Conservation (phyloP, 148 eudicot genomes). For the Vaccinium myrtillus region DNA sequence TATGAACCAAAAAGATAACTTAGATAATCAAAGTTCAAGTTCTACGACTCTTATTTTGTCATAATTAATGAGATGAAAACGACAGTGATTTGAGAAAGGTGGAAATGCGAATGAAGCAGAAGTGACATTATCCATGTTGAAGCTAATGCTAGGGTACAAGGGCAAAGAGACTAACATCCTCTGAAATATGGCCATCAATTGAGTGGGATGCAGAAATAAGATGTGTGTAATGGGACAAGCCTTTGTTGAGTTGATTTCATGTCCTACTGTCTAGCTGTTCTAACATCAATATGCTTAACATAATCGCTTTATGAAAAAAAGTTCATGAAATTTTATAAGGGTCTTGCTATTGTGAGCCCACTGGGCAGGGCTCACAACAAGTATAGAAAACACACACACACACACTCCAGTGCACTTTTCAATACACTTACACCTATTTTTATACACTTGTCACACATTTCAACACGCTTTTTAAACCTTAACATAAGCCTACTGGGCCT, state of each 20-base stretch:
- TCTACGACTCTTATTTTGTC: not conserved
- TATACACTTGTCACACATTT: too few relatives aligned
- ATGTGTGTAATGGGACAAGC: not conserved
- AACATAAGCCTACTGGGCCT: too few relatives aligned
- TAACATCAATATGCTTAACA: not conserved
- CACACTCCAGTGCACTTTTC: too few relatives aligned
- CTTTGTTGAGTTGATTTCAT: conserved; percentile 1
- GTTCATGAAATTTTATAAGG: not conserved
- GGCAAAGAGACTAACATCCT: not conserved
- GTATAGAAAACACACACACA: too few relatives aligned
- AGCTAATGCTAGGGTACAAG: not conserved
- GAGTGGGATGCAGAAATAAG: not conserved
- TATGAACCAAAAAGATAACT: not conserved
- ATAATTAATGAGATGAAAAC: not conserved
- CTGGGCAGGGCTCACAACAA: too few relatives aligned
- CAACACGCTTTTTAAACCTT: too few relatives aligned
- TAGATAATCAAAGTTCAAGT: not conserved
- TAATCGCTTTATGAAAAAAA: not conserved
- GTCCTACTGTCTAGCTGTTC: not conserved
- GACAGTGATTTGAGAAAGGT: not conserved
- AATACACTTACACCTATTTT: too few relatives aligned
- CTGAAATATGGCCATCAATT: not conserved
- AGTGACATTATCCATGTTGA: not conserved
- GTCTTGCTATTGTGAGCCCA: too few relatives aligned
- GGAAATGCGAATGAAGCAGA: not conserved